Evolutionary conservation across 1,284 basidiomycete species (phyloP), one percentile per base, ranked within the genome.

Genomic region (Tylopilus orsonianus): DNA sequence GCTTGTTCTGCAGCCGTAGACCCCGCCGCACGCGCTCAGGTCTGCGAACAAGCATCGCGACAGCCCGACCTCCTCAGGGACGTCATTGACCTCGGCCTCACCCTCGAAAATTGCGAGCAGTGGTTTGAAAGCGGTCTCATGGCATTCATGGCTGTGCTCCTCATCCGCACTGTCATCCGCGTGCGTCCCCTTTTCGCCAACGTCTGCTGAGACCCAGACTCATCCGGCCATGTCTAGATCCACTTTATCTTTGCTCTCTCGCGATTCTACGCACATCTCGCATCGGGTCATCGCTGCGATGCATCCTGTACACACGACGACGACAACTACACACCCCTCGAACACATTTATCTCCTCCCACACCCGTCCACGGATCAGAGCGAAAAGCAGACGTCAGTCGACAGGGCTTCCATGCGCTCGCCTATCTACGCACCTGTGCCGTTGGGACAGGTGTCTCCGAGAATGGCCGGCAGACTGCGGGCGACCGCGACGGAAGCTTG

Each of bases 21-120:
- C 50, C 71, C 75, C 16, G 71, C 77, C 8, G 69, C 80, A 19
- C 79, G 84, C 27, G 72, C 82, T 1, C 75, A 74, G 14, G 68
- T 87, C 3, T 90, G 86, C 66, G 86, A 89, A 57, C 81, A 85
- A 58, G 70, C 89, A 26, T 83, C 85, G 4, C 75, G 80, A 43
- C 84, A 88, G 50, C 81, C 85, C 16, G 85, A 88, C 59, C 68
- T 89, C 38, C 75, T 90, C 68, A 79, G 81, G n/a, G 80, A 80
- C 56, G 67, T 86, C 66, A 74, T 76, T 33, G 85, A 87, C 57
- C 75, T 85, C 58, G 87, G 86, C 0, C 73, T 89, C 54, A 86
- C 75, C 53, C 68, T 85, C 24, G 87, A 89, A 67, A 88, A 87
- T 57, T 90, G 86, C 59, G 87, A 90, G 60, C 75, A 77, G 49